Percentiles rank a stretch among this genome's conserved stretches.
These are phyloP conservation scores for Corylus americana DNA, from an alignment of 306 rosid species.

Conservation along the genomic window DNA sequence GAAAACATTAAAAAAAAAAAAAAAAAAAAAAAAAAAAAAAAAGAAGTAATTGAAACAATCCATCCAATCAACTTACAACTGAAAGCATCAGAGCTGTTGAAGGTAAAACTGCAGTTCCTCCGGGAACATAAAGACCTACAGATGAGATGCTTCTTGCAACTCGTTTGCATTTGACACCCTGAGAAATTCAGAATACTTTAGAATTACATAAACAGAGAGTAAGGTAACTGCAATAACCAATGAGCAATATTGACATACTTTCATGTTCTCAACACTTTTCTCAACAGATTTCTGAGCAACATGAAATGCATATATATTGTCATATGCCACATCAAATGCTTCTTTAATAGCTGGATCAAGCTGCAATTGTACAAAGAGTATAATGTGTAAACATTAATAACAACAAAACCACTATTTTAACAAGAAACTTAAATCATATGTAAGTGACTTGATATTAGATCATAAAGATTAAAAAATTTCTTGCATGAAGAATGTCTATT, in stretches of 20 bases:
- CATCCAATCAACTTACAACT: conserved; percentile 63
- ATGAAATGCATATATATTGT: conserved; percentile 93
- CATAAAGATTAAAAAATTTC: neutral
- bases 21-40: neutral
- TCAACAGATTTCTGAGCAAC: conserved; percentile 80
- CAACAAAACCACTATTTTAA: neutral
- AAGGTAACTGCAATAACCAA: conserved; percentile 10
- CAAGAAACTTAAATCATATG: neutral
- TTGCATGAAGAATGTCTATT: conserved; percentile 9
- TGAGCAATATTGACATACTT: conserved; percentile 49
- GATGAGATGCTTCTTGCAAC: conserved; percentile 94
- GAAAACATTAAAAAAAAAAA: conserved; percentile 1
- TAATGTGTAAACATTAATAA: too few relatives aligned
- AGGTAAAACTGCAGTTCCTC: conserved; percentile 98
- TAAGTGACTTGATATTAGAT: neutral
- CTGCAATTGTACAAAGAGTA: conserved; percentile 44
- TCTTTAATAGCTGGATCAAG: conserved; percentile 68
- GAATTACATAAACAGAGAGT: conserved; percentile 19
- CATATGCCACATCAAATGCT: conserved; percentile 89
- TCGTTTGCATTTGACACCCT: conserved; percentile 98
- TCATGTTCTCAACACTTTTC: conserved; percentile 84
- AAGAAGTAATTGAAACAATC: neutral
- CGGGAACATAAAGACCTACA: conserved; percentile 98
- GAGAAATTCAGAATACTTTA: conserved; percentile 35
- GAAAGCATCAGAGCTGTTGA: conserved; percentile 99